Evolutionary conservation across 345 rosid species (phyloP).

Genomic region (Camelina neglecta): DNA sequence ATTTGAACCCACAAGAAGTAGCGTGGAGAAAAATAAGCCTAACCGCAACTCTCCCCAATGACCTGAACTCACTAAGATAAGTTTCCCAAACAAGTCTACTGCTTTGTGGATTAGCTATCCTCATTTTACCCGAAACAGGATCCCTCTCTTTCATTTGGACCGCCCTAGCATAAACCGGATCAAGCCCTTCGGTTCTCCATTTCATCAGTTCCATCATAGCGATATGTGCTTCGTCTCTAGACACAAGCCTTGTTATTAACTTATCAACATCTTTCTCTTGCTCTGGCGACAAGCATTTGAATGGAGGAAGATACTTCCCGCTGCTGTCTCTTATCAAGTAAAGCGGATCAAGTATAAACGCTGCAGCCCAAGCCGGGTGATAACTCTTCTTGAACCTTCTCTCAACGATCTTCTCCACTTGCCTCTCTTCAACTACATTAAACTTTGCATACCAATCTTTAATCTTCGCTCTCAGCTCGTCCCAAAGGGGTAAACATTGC

Average conservation of each 20-base stretch:
- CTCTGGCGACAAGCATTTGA: conserved; percentile 74
- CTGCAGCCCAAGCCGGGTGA: conserved; percentile 99
- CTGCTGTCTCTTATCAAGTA: conserved; percentile 76
- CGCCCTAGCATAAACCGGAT: conserved; percentile 94
- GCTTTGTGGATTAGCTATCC: conserved; percentile 84
- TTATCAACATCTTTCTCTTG: conserved; percentile 97
- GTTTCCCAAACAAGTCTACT: conserved; percentile 99
- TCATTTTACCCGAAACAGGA: conserved; percentile 87
- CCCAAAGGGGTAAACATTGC: conserved; percentile 95
- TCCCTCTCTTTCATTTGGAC: conserved; percentile 98
- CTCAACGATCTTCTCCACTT: conserved; percentile 78
- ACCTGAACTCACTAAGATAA: conserved; percentile 89
- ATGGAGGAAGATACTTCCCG: conserved; percentile 96
- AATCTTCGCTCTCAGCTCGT: conserved; percentile 80
- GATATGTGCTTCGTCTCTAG: conserved; percentile 95
- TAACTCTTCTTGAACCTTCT: conserved; percentile 86
- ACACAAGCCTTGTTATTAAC: conserved; percentile 92
- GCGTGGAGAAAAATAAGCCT: conserved; percentile 97
- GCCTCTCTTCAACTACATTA: conserved; percentile 61
- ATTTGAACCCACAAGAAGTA: conserved; percentile 87
- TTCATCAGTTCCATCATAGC: conserved; percentile 98
- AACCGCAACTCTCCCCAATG: conserved; percentile 93
- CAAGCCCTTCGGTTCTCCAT: conserved; percentile 98
- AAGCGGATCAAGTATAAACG: conserved; percentile 91
- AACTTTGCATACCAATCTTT: conserved; percentile 85